Evolutionary conservation across 2,329 filamentous ascomycete genomes (phyloP), one percentile per base, ranked within the genome.

Genomic region (Penicillium sp.): DNA sequence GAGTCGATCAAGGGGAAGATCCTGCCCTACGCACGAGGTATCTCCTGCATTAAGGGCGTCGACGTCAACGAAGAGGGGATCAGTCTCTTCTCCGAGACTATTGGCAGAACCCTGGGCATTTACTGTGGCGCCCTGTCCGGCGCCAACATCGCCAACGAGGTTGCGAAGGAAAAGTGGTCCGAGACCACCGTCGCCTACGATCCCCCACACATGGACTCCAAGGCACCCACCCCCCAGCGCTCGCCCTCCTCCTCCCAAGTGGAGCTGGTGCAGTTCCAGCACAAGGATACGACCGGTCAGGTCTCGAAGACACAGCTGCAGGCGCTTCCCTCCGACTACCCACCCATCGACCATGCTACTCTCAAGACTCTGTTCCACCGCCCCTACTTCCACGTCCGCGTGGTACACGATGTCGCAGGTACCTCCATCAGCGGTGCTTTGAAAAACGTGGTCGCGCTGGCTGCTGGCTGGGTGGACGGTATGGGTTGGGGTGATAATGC

Each of bases 31-130:
- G 93, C 94, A 24, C 85, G 95, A 58, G 94, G 91, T 53, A 91
- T 99, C 68, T 95, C 90, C 70, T 99, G 94, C 75, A 96, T 97
- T 77, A 99, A 99, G 80, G 94, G 94, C 63, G 92, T 99, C 56
- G 89, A 95, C 63, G 94, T 99, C 31, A 87, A 88, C 4, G 88
- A 93, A 65, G 85, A 89, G 46, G 90, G 89, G 50, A 86, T 97
- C 63, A 86, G 86, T 65, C 82, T 99, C 49, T 96, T 99, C 78
- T 95, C 89, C 49, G 94, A 99, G 76, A 90, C 88, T 72, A 99
- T 99, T 68, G 92, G 92, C 52, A 85, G 90, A 70, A 87, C 88
- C 28, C 81, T 99, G 18, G 90, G 89, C 57, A 99, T 99, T 71
- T 99, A 99, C 79, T 96, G 92, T 66, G 94, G 94, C 66, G 93